Conservation (phyloP, 2,329 filamentous ascomycete genomes). For the Exophiala aquamarina region DNA sequence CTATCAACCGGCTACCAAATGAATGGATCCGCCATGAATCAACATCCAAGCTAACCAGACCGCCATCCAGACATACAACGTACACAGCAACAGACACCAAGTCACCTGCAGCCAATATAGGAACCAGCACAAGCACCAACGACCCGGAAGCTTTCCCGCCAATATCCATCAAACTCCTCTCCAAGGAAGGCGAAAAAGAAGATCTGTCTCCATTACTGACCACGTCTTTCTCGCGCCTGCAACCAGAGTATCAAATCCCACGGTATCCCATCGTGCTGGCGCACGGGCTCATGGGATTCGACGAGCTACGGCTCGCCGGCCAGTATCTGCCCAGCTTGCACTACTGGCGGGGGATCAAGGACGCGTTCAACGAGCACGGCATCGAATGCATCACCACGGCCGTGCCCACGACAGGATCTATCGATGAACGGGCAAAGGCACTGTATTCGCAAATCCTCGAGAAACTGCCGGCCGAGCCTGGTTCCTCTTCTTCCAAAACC, state of each 20-base stretch:
- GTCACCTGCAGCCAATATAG: background rate
- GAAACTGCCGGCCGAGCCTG: conserved; percentile 39
- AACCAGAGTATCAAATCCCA: conserved; percentile 58
- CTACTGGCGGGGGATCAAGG: conserved; percentile 65
- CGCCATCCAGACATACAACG: conserved; percentile 1
- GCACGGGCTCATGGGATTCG: conserved; percentile 66
- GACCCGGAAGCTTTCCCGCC: background rate
- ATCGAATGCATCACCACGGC: conserved; percentile 62
- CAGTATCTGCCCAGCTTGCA: conserved; percentile 56
- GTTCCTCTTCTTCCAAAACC: background rate
- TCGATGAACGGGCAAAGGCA: conserved; percentile 57
- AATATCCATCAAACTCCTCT: conserved; percentile 3
- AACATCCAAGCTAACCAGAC: background rate
- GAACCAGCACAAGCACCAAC: conserved; percentile 1
- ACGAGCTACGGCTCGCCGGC: conserved; percentile 59
- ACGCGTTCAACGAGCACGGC: conserved; percentile 56
- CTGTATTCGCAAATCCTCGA: conserved; percentile 54
- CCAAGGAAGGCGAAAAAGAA: conserved; percentile 14
- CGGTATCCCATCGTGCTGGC: conserved; percentile 63
- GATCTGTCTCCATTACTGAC: conserved; percentile 50
- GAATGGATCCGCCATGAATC: no score
- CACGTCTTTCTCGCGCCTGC: conserved; percentile 64
- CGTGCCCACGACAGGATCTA: conserved; percentile 60
- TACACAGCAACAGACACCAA: no score
- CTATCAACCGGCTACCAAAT: background rate